Conservation (phyloP, 352 stramenopile genomes). For the Phytophthora niederhauseri region DNA sequence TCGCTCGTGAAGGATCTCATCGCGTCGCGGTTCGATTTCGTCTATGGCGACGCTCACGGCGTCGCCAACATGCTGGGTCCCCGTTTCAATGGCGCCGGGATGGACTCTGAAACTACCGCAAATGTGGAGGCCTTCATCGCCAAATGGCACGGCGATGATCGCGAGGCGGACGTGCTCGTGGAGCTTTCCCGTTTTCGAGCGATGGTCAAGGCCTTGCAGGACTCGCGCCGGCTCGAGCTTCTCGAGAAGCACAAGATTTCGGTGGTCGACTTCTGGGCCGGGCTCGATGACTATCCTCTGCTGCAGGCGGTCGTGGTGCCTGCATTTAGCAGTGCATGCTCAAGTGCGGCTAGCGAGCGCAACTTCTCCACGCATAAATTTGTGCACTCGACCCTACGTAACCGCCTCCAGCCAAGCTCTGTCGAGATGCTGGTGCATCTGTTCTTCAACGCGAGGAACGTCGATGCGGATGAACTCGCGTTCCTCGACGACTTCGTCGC, state of each 20-base stretch:
- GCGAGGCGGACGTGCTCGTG: too few species aligned
- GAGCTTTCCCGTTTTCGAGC: too few species aligned
- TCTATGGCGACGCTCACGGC: background rate
- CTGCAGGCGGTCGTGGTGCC: too few species aligned
- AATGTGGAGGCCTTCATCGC: too few species aligned
- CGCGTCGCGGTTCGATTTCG: background rate
- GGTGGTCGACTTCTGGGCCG: too few species aligned
- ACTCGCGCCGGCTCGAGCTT: too few species aligned
- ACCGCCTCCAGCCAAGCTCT: background rate
- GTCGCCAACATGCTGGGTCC: background rate
- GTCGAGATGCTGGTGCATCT: background rate
- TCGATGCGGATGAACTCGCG: background rate
- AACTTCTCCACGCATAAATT: background rate
- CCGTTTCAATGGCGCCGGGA: background rate
- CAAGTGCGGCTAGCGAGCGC: background rate
- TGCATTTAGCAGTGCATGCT: background rate
- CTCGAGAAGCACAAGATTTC: too few species aligned
- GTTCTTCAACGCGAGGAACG: background rate
- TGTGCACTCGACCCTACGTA: background rate
- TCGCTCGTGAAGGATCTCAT: background rate
- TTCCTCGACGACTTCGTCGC: background rate
- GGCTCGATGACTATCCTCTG: too few species aligned
- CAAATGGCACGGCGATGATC: too few species aligned
- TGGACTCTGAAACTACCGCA: background rate
- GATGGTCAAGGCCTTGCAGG: too few species aligned